Base-by-base conservation (phyloP, 257 asterid species). In the Cordia subcordata region DNA sequence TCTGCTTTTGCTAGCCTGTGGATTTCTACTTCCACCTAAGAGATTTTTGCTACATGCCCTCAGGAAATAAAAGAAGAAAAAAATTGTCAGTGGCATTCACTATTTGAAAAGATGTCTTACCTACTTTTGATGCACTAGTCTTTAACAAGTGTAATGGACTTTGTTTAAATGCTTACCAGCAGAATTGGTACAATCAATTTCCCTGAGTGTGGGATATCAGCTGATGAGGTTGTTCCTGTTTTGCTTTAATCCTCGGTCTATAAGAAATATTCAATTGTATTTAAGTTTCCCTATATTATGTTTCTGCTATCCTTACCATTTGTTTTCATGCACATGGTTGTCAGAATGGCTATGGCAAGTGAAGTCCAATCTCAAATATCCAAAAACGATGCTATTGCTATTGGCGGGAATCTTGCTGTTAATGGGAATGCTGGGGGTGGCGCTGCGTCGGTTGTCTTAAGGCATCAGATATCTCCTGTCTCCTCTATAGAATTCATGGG, bases 291-390 rank as follows among this genome's bases (percentile, higher is more conserved):
- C 8, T 49, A 49, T 10, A 49, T 49, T 11, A 49, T 33, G 5
- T 39, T 20, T 47, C 49, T 57, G 20, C 45, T 21, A 40, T 55
- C 55, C 62, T 57, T 75, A 61, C 60, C 18, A 0, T 62, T 68
- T 61, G 56, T 65, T 67, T 49, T 75, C 53, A 38, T 62, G 63
- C 58, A 17, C 56, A 6, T 69, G 57, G 60, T 64, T 81, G 70
- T 35, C 86, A 93, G 99, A 78, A 86, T 93, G 97, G 92, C 74
- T 64, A 85, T 93, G 96, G 90, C 92, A 23, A 93, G 86, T 79
- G 92, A 89, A 82, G 78, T 83, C 59, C 95, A 86, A 40, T 85
- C 97, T 55, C 85, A 78, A 68, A 46, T 89, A 70, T 89, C 97
- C 13, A 77, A 89, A 77, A 67, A 47, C 57, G 79, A 73, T 72